phyloP scores from a whole-genome alignment of 169 alveolate species.

The Cryptosporidium parvum region DNA sequence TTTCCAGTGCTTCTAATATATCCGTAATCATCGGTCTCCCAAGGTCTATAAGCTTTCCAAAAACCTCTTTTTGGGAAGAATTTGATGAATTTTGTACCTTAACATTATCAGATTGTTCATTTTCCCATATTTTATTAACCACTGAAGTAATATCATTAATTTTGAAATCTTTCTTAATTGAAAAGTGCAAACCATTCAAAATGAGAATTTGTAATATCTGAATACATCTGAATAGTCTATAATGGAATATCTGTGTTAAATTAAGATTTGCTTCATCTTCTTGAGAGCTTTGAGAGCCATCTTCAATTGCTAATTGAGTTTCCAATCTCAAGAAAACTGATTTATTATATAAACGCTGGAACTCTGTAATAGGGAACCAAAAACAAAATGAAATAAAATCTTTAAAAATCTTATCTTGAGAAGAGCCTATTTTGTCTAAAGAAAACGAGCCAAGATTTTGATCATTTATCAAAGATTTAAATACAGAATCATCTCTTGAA shows the following conservation, averaged over 20 bases:
- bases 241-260: conserved; percentile 19
- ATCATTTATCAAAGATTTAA: not conserved
- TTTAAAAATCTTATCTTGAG: not conserved
- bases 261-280: not conserved
- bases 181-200: not conserved
- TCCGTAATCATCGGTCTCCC: conserved; percentile 11
- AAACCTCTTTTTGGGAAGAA: not conserved
- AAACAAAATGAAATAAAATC: conserved; percentile 34
- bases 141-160: conserved; percentile 4
- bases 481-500: conserved; percentile 42
- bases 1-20: not conserved
- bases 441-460: not conserved
- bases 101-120: not conserved
- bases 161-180: not conserved
- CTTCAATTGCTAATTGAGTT: not conserved
- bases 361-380: conserved; percentile 64
- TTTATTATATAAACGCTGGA: conserved; percentile 16
- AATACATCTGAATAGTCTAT: conserved; percentile 51
- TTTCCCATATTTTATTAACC: conserved; percentile 28
- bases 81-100: not conserved
- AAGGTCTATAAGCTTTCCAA: conserved; percentile 8
- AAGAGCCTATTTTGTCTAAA: not conserved
- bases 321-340: conserved; percentile 13
- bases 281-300: not conserved
- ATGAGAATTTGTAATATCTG: conserved; percentile 27